Base-by-base conservation (phyloP, 257 asterid genomes). In the Solanum chilense region DNA sequence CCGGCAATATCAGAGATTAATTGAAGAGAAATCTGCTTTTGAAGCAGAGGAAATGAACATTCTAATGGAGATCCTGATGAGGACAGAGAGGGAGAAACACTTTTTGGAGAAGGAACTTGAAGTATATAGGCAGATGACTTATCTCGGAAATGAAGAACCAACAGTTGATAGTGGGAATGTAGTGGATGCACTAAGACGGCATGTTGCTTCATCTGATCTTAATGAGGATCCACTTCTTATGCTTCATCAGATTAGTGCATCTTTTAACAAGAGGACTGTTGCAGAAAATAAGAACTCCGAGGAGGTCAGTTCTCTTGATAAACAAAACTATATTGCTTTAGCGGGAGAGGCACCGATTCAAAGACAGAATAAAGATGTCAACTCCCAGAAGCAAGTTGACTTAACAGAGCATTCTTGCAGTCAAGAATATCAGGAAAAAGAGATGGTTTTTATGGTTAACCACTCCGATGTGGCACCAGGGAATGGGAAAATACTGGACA, bases 11-110 rank as follows among this genome's bases (percentile, higher is more conserved):
- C 94, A 93, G 90, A 91, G 99, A 93, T 87, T 97, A 56, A 74
- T 93, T 23, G 99, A 97, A 88, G 99, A 93, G 80, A 96, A 95
- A 88, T 93, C 97, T 29, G 95, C 92, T 29, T 96, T 96, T 60
- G 99, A 96, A 85, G 95, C 93, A 27, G 98, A 96, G 88, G 99
- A 95, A 91, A 96, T 95, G 98, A 90, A 90, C 74, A 92, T 96
- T 88, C 96, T 96, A 44, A 92, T 89, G 89, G 99, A 96, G 89
- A 94, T 96, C 86, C 83, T 96, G 80, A 84, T 96, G 85, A 90
- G 96, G 78, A 90, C 97, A 90, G 99, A 96, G 84, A 92, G 66
- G 87, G 99, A 96, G 93, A 96, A 93, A 85, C 94, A 88, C 86
- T 93, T 93, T 82, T 77, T 95, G 86, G 98, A 94, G 89, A 96